Evolutionary conservation across 1,284 basidiomycete species (phyloP).

Genomic region (Marasmius tenuissimus): DNA sequence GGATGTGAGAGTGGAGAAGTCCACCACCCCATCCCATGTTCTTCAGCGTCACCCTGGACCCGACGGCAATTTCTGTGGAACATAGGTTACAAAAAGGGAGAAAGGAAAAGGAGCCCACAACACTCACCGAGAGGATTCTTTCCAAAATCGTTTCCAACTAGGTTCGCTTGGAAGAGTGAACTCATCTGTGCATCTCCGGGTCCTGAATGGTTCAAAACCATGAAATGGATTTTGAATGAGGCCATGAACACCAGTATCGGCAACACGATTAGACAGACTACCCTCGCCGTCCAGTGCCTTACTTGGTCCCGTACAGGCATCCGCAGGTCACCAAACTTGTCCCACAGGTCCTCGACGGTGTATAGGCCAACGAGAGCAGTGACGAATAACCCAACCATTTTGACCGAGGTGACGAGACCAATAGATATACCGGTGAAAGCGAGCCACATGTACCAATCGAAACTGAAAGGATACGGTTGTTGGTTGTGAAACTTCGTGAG

Average conservation of each 20-base stretch:
- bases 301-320: constrained; percentile 91
- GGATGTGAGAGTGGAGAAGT: constrained; percentile 93
- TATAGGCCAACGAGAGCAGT: constrained; percentile 94
- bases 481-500: constrained; percentile 97
- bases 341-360: constrained; percentile 97
- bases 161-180: constrained; percentile 97
- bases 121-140: constrained; percentile 76
- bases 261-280: constrained; percentile 84
- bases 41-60: constrained; percentile 92
- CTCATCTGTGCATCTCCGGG: constrained; percentile 99
- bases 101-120: constrained; percentile 18
- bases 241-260: constrained; percentile 92
- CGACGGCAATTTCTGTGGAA: constrained; percentile 79
- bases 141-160: constrained; percentile 91
- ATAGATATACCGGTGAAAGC: constrained; percentile 89
- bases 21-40: constrained; percentile 99
- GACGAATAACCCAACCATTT: constrained; percentile 95
- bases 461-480: constrained; percentile 89
- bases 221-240: constrained; percentile 95
- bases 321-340: constrained; percentile 94
- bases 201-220: constrained; percentile 91
- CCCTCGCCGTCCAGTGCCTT: constrained; percentile 89
- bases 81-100: neutral
- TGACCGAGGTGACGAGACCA: constrained; percentile 92
- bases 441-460: constrained; percentile 98